A percentile compares a stretch with the other conserved stretches of the same genome.
Conservation (phyloP, 306 rosid species). For the Trifolium fragiferum region DNA sequence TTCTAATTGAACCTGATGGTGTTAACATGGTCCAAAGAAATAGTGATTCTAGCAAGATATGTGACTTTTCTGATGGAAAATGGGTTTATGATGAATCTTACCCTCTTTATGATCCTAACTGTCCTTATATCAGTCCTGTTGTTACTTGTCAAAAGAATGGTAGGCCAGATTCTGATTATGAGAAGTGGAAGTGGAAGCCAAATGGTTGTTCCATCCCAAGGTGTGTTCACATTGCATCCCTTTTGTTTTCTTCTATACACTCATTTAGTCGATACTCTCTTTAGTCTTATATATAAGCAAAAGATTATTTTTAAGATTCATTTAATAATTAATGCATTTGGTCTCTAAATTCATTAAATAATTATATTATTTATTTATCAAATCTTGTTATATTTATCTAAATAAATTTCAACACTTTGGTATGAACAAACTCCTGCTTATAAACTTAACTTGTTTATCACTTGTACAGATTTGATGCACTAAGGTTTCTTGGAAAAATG, state of each 20-base stretch:
- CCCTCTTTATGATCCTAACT: constrained; percentile 77
- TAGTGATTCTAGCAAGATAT: constrained; percentile 44
- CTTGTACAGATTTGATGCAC: constrained; percentile 79
- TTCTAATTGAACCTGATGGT: constrained; percentile 57
- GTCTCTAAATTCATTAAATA: too few species aligned
- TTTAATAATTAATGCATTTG: too few species aligned
- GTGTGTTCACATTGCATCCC: constrained; percentile 40
- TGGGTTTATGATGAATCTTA: constrained; percentile 85
- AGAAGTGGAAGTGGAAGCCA: constrained; percentile 92
- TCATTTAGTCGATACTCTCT: too few species aligned
- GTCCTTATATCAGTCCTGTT: constrained; percentile 75
- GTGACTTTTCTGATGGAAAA: constrained; percentile 70
- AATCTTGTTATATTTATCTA: too few species aligned
- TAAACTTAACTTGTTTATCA: constrained; percentile 27
- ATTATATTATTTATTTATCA: too few species aligned
- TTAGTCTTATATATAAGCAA: too few species aligned
- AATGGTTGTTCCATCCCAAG: constrained; percentile 70
- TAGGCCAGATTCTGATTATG: constrained; percentile 84
- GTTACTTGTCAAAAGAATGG: constrained; percentile 86
- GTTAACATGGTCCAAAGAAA: constrained; percentile 59
- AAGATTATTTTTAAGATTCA: too few species aligned
- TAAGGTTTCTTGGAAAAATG: constrained; percentile 82
- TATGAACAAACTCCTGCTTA: too few species aligned
- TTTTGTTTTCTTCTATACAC: constrained; percentile 20
- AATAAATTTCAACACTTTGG: too few species aligned